Evolutionary conservation across 1,284 basidiomycete species (phyloP), one percentile per base, ranked within the genome.

Genomic region (Thecaphora frezii): DNA sequence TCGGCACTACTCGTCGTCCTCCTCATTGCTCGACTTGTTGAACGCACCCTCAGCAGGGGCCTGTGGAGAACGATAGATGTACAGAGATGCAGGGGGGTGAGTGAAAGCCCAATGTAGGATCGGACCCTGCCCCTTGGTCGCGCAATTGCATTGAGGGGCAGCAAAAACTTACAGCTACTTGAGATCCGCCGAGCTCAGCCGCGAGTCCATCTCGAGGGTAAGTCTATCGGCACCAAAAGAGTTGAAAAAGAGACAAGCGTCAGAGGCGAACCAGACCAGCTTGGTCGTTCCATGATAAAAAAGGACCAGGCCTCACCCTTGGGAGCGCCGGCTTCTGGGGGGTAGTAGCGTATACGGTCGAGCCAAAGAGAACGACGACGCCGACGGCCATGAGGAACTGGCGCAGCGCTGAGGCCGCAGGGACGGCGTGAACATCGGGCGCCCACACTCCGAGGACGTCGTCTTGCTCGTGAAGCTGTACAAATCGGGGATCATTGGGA

Each of bases 371-470:
- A 4, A 55, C 60, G 1, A 71, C 54, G 25, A 58, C 47, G n/a
- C 53, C 57, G 37, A 62, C 58, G n/a, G 73, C 75, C 21, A 69
- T 54, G 23, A 60, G 36, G 44, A 77, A 71, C 49, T 76, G 72
- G 25, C 63, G 59, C 10, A 78, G 54, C 7, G 76, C 76, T 26
- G 61, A 59, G 26, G 62, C 42, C n/a, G 69, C 62, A 19, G 66
- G 59, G 2, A 64, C 58, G 45, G 66, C 55, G 48, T 75, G 72
- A 16, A 68, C 62, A 51, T 78, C 76, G n/a, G 76, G 76, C 12
- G 73, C 74, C 76, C 76, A 78, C 37, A 78, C 76, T 25, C 60
- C 64, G 26, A 78, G 67, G n/a, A 71, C 63, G 46, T 78, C 76
- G 47, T 74, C 75, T 60, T 77, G 69, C 54, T 77, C 75, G 55